A percentile compares a stretch with the other conserved stretches of the same genome.
Conservation (phyloP, 2,329 filamentous ascomycete species). For the Cladosporium austrohemisphaericum region DNA sequence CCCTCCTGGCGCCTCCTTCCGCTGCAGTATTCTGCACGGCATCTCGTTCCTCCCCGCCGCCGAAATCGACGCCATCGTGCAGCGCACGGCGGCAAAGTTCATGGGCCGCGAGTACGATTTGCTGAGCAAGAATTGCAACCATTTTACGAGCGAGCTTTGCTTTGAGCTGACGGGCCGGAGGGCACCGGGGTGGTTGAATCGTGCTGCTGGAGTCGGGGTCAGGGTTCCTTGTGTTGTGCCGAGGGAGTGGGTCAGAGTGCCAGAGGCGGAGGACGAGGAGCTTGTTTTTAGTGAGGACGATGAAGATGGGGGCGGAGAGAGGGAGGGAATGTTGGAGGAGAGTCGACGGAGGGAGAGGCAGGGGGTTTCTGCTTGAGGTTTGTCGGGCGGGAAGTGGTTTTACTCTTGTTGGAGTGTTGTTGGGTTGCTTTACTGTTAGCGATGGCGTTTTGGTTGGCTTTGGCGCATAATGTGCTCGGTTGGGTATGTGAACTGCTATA, state of each 20-base stretch:
- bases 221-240: conserved; percentile 79
- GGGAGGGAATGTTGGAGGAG: conserved; percentile 16
- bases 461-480: no score
- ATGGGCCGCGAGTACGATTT: conserved; percentile 75
- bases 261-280: conserved; percentile 15
- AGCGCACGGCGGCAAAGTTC: conserved; percentile 63
- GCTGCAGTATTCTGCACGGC: conserved; percentile 70
- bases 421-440: background rate
- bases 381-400: background rate
- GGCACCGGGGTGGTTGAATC: conserved; percentile 74
- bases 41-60: conserved; percentile 66
- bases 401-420: background rate
- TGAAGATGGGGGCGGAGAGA: conserved; percentile 2
- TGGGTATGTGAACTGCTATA: no score
- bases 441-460: conserved; percentile 7
- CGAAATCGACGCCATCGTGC: conserved; percentile 69
- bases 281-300: conserved; percentile 55
- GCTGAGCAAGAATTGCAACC: conserved; percentile 81
- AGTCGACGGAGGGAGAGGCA: conserved; percentile 3
- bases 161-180: conserved; percentile 66
- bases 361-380: conserved; percentile 13
- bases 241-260: conserved; percentile 51
- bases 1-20: conserved; percentile 74
- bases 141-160: conserved; percentile 77
- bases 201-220: conserved; percentile 77